These are phyloP conservation scores for Hibiscus tridactylites DNA, from an alignment of 345 rosid species.

Conservation along the genomic window DNA sequence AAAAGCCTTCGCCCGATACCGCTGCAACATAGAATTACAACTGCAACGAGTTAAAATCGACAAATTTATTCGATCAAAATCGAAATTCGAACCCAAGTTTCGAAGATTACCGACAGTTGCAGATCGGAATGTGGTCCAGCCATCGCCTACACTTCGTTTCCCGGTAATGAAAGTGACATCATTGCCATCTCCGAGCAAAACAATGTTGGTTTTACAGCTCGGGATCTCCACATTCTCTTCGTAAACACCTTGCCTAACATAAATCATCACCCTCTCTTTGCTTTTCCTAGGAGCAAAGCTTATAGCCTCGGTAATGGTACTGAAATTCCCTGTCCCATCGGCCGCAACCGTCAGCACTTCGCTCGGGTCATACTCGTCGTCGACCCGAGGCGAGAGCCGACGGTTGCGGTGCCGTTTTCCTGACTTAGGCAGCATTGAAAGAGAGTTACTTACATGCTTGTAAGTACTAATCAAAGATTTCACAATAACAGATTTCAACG, in stretches of 20 bases:
- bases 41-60: no score
- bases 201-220: conserved; percentile 57
- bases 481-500: conserved; percentile 42
- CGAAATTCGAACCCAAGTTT: neutral
- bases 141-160: conserved; percentile 55
- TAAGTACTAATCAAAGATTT: conserved; percentile 42
- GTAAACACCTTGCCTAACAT: conserved; percentile 59
- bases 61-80: neutral
- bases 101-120: conserved; percentile 62
- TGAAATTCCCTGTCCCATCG: conserved; percentile 76
- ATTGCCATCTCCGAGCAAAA: conserved; percentile 66
- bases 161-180: conserved; percentile 59
- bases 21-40: conserved; percentile 27
- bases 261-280: conserved; percentile 42
- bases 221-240: conserved; percentile 64
- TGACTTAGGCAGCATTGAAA: conserved; percentile 47
- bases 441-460: conserved; percentile 70
- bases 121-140: conserved; percentile 95
- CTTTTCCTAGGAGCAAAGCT: conserved; percentile 66
- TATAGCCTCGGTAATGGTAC: conserved; percentile 64
- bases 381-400: conserved; percentile 40
- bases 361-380: conserved; percentile 45
- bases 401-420: neutral
- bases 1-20: conserved; percentile 67
- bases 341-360: conserved; percentile 56